Conservation (phyloP, 1,139 yeast species). For the Geotrichum aggregatum region DNA sequence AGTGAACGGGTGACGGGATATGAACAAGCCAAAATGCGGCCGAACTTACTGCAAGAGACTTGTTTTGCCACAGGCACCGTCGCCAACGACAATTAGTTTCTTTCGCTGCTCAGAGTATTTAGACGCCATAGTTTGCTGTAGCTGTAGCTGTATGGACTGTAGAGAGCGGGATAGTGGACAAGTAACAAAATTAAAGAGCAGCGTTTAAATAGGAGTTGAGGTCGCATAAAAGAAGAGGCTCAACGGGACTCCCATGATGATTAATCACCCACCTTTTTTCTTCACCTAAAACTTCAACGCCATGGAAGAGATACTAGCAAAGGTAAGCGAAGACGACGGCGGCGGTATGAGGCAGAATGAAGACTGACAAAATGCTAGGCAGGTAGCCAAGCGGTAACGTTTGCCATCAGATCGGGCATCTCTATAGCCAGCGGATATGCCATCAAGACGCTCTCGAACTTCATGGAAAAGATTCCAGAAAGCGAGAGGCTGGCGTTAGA, state of each 20-base stretch:
- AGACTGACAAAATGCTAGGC: slow-evolving; percentile 42
- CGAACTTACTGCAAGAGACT: slow-evolving; percentile 40
- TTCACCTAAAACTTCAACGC: too few species aligned
- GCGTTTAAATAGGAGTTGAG: too few species aligned
- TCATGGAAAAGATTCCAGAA: slow-evolving; percentile 59
- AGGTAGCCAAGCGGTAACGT: slow-evolving; percentile 72
- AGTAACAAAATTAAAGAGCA: too few species aligned
- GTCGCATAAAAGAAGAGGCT: too few species aligned
- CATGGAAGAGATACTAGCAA: slow-evolving; percentile 23
- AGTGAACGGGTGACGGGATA: too few species aligned
- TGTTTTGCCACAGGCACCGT: slow-evolving; percentile 94
- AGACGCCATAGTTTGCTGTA: too few species aligned
- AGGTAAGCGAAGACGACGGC: slow-evolving; percentile 4
- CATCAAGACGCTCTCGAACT: slow-evolving; percentile 56
- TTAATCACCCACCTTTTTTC: too few species aligned
- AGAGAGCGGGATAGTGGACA: too few species aligned
- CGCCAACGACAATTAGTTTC: slow-evolving; percentile 89
- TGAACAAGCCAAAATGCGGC: too few species aligned
- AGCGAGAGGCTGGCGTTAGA: slow-evolving; percentile 49
- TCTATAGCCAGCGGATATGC: slow-evolving; percentile 76
- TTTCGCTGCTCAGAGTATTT: slow-evolving; percentile 41
- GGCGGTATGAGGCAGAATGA: too few species aligned
- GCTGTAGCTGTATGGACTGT: too few species aligned
- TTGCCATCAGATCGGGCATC: slow-evolving; percentile 74
- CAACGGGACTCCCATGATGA: too few species aligned